Conservation (phyloP, 139 green algal species). For the Medakamo hakoo region DNA sequence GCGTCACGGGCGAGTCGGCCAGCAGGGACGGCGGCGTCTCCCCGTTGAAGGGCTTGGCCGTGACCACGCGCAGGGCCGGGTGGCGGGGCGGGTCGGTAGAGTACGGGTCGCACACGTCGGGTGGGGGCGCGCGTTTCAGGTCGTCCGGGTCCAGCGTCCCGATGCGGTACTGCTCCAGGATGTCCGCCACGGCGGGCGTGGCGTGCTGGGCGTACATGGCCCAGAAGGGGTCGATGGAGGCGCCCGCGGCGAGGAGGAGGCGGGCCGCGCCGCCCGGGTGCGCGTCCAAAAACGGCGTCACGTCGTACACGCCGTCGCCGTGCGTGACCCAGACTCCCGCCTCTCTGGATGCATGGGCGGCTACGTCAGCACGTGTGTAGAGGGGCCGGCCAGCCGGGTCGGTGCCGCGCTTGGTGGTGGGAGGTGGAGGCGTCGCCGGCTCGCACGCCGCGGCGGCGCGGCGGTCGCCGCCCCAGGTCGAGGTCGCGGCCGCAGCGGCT, state of each 20-base stretch:
- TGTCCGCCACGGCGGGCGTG: conserved; percentile 33
- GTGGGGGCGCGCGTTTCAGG: conserved; percentile 14
- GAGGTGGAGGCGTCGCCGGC: too few relatives aligned
- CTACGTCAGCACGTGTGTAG: conserved; percentile 48
- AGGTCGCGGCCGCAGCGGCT: not conserved
- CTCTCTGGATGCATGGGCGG: conserved; percentile 44
- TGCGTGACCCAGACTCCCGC: conserved; percentile 74
- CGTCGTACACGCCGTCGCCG: conserved; percentile 75
- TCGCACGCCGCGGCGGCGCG: too few relatives aligned
- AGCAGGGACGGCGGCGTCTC: conserved; percentile 57
- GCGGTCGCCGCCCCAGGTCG: too few relatives aligned
- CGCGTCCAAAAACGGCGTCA: conserved; percentile 36
- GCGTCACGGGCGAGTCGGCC: conserved; percentile 33
- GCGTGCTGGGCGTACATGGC: conserved; percentile 70
- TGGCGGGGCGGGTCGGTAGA: conserved; percentile 48
- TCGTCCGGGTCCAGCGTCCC: conserved; percentile 50
- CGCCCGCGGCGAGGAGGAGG: conserved; percentile 71
- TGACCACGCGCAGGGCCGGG: conserved; percentile 40
- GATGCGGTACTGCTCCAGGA: conserved; percentile 64
- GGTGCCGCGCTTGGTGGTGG: not conserved
- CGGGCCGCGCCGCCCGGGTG: conserved; percentile 42
- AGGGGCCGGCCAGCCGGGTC: conserved; percentile 3
- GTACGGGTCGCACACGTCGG: conserved; percentile 43
- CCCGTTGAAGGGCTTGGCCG: conserved; percentile 60
- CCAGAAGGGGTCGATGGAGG: conserved; percentile 77